These are phyloP conservation scores for Elaeis oleifera DNA, from an alignment of 202 grass and related monocot genomes.

Conservation along the genomic window DNA sequence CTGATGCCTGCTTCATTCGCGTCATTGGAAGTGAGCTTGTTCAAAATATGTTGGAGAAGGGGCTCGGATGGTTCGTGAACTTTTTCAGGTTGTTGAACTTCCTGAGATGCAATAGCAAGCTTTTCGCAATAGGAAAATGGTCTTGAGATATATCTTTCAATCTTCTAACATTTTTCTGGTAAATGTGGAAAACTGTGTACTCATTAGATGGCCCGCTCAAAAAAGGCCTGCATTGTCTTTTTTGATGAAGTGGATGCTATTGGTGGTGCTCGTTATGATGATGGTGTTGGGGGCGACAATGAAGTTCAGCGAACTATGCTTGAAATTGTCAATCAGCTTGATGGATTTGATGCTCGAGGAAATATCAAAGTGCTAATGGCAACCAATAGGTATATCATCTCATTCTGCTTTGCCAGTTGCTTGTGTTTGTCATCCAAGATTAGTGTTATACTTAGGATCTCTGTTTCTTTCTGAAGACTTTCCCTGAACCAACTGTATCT, in stretches of 20 bases:
- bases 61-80: conserved; percentile 82
- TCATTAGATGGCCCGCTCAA: conserved; percentile 82
- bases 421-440: too few relatives aligned
- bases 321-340: conserved; percentile 96
- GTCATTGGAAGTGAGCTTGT: conserved; percentile 94
- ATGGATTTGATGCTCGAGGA: conserved; percentile 90
- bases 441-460: too few relatives aligned
- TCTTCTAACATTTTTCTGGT: too few relatives aligned
- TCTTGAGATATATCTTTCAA: too few relatives aligned
- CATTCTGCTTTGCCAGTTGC: neutral
- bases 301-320: conserved; percentile 97
- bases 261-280: conserved; percentile 96
- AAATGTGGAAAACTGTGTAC: neutral
- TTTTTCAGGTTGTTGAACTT: conserved; percentile 64
- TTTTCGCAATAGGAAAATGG: too few relatives aligned
- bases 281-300: conserved; percentile 89
- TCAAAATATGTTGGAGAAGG: conserved; percentile 92
- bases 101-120: neutral
- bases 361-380: conserved; percentile 99
- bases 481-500: too few relatives aligned
- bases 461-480: too few relatives aligned
- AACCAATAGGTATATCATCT: conserved; percentile 59
- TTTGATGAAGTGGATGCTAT: conserved; percentile 98
- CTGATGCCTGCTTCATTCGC: conserved; percentile 91
- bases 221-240: conserved; percentile 96